Conservation (phyloP, 306 rosid species). For the Aeschynomene evenia region DNA sequence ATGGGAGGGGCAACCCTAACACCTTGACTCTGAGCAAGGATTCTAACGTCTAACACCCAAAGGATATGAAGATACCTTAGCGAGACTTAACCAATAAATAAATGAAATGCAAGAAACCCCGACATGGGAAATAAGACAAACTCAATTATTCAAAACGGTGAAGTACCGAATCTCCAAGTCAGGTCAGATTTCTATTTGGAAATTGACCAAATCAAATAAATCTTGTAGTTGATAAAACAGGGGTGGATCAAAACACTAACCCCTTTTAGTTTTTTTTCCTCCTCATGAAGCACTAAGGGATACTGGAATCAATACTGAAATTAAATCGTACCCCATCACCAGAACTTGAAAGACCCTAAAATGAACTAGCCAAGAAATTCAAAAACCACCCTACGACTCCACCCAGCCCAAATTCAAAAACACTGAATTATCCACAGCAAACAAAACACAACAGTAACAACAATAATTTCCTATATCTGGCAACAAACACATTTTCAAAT, state of each 20-base stretch:
- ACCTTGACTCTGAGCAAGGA: not conserved
- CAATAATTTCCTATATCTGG: not conserved
- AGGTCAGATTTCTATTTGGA: not conserved
- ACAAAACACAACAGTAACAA: not conserved
- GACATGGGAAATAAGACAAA: not conserved
- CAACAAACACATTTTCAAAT: not conserved
- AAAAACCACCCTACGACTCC: not conserved
- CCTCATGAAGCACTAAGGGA: conserved; percentile 1
- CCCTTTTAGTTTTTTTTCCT: not conserved
- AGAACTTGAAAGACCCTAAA: not conserved
- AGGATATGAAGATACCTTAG: not conserved
- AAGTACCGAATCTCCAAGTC: conserved; percentile 3
- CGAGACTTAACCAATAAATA: not conserved
- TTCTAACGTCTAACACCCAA: not conserved
- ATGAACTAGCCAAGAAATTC: not conserved
- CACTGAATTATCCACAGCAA: conserved; percentile 4
- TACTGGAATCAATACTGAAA: not conserved
- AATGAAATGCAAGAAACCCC: not conserved
- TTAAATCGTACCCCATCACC: conserved; percentile 5
- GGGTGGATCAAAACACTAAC: conserved; percentile 6
- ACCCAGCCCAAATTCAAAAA: conserved; percentile 20
- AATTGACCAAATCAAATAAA: conserved; percentile 6
- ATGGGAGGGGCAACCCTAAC: not conserved
- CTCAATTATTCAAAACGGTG: not conserved
- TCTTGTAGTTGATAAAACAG: conserved; percentile 8